phyloP scores from a whole-genome alignment of 345 rosid genomes.

The Triadica sebifera region DNA sequence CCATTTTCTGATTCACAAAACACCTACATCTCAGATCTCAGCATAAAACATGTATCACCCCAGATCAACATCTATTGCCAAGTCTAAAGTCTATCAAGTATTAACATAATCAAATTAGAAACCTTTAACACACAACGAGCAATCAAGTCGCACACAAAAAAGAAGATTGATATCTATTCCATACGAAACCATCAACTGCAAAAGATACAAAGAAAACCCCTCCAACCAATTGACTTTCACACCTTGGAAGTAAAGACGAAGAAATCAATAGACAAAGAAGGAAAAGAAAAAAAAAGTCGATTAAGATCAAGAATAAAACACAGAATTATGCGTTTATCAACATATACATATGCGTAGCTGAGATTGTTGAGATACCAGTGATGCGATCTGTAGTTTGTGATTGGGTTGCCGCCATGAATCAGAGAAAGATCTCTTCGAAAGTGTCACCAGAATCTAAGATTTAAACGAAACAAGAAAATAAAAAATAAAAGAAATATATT shows the following conservation, averaged over 20 bases:
- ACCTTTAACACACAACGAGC: too few species aligned
- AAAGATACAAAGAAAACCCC: too few species aligned
- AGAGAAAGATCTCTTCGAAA: background rate
- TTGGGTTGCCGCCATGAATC: conserved; percentile 9
- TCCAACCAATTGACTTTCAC: too few species aligned
- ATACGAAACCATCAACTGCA: too few species aligned
- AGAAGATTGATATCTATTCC: too few species aligned
- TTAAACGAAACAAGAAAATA: too few species aligned
- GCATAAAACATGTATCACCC: conserved; percentile 3
- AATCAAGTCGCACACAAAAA: too few species aligned
- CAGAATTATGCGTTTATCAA: too few species aligned
- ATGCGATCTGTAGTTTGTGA: background rate
- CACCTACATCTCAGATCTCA: conserved; percentile 46
- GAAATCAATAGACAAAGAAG: too few species aligned
- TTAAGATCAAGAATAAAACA: background rate
- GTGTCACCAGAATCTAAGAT: background rate
- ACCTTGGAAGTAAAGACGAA: too few species aligned
- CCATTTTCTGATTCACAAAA: background rate
- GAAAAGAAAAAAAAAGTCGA: background rate
- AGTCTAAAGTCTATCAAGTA: too few species aligned
- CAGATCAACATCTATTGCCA: conserved; percentile 24
- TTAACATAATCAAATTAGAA: too few species aligned
- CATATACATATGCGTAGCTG: background rate
- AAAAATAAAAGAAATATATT: background rate
- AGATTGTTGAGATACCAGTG: background rate